Evolutionary conservation across 257 asterid genomes (phyloP), one percentile per base, ranked within the genome.

Genomic region (Solanum clarkiae): DNA sequence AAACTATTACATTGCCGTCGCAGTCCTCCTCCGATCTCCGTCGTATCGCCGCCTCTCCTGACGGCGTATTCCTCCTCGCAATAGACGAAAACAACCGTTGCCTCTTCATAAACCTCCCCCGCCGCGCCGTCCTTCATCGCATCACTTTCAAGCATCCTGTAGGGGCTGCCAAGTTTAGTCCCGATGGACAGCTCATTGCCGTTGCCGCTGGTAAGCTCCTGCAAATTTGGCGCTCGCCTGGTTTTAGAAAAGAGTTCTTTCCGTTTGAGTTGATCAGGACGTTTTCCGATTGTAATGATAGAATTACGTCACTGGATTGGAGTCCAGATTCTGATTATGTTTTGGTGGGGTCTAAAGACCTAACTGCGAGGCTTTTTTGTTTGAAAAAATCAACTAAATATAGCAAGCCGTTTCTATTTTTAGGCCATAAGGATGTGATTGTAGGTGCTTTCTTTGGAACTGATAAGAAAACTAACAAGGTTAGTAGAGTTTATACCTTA

Each of bases 221-320:
- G n/a, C 98, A 97, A 88, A 84, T 97, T 57, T 97, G 98, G 98
- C 96, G 98, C 26, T 91, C 97, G 2, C 98, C 98, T 11, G 98
- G 98, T 18, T 97, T 97, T 49, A 92, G 86, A 55, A 94, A 92
- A 89, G 99, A 95, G 22, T 95, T 97, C 83, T 97, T 93, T 88
- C 98, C 99, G 2, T 97, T 97, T 56, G 97, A 97, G 87, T 84
- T 97, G 93, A 81, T 95, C 71, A 90, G 84, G 84, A 94, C 98
- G 2, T 97, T 92, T 68, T 90, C 97, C 3, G 98, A 95, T 51
- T 95, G 95, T 87, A 93, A 95, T 85, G 98, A 93, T 86, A 87
- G 84, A 42, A 86, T 97, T 54, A 92, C 94, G 8, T 90, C 94
- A 26, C 54, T 95, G 84, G 97, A 94, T 86, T 97, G 98, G 99